These are phyloP conservation scores for Plantago ovata DNA, from an alignment of 257 asterid species.

Conservation along the genomic window DNA sequence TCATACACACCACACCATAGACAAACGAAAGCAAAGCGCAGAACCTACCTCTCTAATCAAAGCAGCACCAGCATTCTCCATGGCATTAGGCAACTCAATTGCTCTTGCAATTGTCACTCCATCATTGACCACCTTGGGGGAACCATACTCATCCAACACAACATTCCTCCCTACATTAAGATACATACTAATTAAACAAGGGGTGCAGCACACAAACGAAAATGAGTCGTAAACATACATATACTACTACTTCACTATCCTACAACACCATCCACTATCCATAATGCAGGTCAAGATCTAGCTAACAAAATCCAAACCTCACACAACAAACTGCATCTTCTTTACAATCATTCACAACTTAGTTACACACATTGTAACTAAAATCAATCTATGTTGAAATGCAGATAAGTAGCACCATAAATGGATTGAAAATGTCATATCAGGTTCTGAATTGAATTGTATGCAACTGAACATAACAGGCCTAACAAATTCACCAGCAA, in stretches of 20 bases:
- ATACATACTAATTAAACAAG: background rate
- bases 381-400: background rate
- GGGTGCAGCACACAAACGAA: background rate
- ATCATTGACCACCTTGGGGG: conserved; percentile 87
- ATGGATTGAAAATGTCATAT: background rate
- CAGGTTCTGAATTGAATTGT: background rate
- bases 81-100: conserved; percentile 80
- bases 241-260: no score
- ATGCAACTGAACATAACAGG: background rate
- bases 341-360: background rate
- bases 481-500: background rate
- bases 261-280: background rate
- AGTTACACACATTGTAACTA: background rate
- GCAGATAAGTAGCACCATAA: background rate
- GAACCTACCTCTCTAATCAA: conserved; percentile 85
- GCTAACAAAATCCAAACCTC: no score
- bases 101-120: conserved; percentile 96
- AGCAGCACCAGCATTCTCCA: conserved; percentile 99
- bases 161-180: conserved; percentile 73
- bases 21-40: background rate
- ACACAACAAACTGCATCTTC: no score
- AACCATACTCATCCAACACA: conserved; percentile 85
- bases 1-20: no score
- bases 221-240: background rate
- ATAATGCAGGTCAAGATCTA: background rate